A percentile compares a stretch with the other conserved stretches of the same genome.
Evolutionary conservation across 148 eudicot species (phyloP).

Genomic region (Agrostemma githago): DNA sequence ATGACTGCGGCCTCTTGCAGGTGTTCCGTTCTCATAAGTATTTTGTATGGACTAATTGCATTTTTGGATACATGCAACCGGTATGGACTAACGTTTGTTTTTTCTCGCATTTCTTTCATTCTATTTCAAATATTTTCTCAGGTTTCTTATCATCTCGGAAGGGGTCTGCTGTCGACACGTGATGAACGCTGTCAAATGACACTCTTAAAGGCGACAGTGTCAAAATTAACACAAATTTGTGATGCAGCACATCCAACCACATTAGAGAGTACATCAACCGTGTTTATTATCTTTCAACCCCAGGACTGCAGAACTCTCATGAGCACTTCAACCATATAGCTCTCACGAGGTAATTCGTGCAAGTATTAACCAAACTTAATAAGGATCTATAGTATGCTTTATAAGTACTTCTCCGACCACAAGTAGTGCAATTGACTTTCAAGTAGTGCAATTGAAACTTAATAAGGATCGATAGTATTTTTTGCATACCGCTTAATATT

Average conservation of each 20-base stretch:
- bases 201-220: too few species aligned
- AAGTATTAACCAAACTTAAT: background rate
- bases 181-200: background rate
- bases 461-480: background rate
- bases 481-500: background rate
- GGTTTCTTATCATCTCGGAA: background rate
- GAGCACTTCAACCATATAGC: slow-evolving; percentile 19
- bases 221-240: background rate
- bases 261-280: slow-evolving; percentile 34
- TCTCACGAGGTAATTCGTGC: slow-evolving; percentile 13
- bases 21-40: slow-evolving; percentile 78
- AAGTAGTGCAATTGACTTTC: too few species aligned
- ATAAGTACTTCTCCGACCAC: too few species aligned
- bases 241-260: slow-evolving; percentile 63
- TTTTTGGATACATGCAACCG: slow-evolving; percentile 83
- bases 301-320: slow-evolving; percentile 17
- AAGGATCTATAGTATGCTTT: too few species aligned
- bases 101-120: background rate
- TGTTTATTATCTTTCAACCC: slow-evolving; percentile 28
- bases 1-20: slow-evolving; percentile 31
- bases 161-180: background rate
- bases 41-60: slow-evolving; percentile 72
- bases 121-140: too few species aligned
- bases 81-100: slow-evolving; percentile 71
- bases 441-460: too few species aligned